A percentile compares a stretch with the other conserved stretches of the same genome.
Evolutionary conservation across 2,329 filamentous ascomycete species (phyloP).

Genomic region (Drechmeria coniospora): DNA sequence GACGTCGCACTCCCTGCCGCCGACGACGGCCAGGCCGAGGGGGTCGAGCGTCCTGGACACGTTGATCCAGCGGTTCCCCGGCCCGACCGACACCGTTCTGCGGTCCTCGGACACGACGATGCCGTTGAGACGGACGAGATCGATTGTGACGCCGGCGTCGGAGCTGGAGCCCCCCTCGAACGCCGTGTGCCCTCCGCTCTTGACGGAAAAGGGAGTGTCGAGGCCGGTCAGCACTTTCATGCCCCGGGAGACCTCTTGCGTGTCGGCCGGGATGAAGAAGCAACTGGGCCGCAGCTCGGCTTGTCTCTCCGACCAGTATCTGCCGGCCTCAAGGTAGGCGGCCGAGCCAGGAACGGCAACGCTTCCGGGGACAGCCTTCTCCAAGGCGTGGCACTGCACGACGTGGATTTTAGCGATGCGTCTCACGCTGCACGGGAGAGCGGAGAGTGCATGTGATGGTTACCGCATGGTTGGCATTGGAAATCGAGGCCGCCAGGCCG

Average conservation of each 20-base stretch:
- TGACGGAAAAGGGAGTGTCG: conserved; percentile 15
- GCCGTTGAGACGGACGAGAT: conserved; percentile 10
- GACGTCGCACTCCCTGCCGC: conserved; percentile 8
- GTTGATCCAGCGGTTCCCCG: conserved; percentile 9
- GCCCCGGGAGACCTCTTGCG: conserved; percentile 12
- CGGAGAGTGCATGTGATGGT: too few species aligned
- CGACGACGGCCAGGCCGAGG: conserved; percentile 8
- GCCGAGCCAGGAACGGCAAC: too few species aligned
- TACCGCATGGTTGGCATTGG: too few species aligned
- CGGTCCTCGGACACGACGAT: conserved; percentile 7
- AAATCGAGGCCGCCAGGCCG: too few species aligned
- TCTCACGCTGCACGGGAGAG: too few species aligned
- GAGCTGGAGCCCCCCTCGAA: conserved; percentile 14
- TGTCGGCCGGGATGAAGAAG: conserved; percentile 10
- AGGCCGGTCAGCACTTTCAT: conserved; percentile 11
- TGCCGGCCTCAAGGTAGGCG: too few species aligned
- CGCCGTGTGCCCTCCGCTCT: conserved; percentile 17
- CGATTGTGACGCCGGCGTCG: conserved; percentile 13
- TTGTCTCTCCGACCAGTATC: conserved; percentile 12
- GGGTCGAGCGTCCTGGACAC: conserved; percentile 8
- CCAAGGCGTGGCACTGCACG: too few species aligned
- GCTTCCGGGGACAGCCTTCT: too few species aligned
- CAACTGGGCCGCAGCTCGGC: conserved; percentile 7
- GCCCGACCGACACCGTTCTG: conserved; percentile 6
- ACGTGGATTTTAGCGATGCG: too few species aligned